A percentile compares a stretch with the other conserved stretches of the same genome.
Conservation (phyloP, 495 filamentous ascomycete genomes). For the Aspergillus biplanus region DNA sequence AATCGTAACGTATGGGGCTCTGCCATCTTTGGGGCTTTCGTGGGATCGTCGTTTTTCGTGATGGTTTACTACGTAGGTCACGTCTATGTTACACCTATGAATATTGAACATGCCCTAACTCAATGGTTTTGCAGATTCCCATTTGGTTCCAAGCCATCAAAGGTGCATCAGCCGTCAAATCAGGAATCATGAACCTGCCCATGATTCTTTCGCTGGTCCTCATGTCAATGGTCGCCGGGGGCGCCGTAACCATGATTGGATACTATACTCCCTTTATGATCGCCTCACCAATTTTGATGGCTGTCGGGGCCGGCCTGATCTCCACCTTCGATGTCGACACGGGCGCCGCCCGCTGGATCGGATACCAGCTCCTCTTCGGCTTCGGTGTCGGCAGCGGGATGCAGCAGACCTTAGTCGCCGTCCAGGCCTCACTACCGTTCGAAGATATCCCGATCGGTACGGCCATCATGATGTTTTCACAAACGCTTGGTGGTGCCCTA, state of each 20-base stretch:
- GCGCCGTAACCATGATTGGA: constrained; percentile 46
- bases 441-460: constrained; percentile 64
- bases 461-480: constrained; percentile 66
- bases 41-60: constrained; percentile 36
- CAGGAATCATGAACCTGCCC: constrained; percentile 43
- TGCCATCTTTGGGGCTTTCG: constrained; percentile 36
- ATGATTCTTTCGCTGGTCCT: constrained; percentile 51
- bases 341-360: not conserved
- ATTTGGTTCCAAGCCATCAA: constrained; percentile 77
- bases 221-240: constrained; percentile 51
- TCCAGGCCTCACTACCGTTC: constrained; percentile 60
- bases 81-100: not conserved
- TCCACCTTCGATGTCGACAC: not conserved
- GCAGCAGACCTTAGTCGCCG: constrained; percentile 38
- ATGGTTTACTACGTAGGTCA: constrained; percentile 23
- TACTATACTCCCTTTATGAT: constrained; percentile 70
- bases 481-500: constrained; percentile 67
- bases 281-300: constrained; percentile 37
- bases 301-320: not conserved
- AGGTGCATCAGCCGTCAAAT: constrained; percentile 33
- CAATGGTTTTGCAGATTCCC: constrained; percentile 46
- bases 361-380: not conserved
- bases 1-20: constrained; percentile 56
- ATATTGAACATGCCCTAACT: not conserved
- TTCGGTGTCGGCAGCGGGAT: not conserved